Conservation (phyloP, 164 flowering plant species). For the Nymphaea colorata region DNA sequence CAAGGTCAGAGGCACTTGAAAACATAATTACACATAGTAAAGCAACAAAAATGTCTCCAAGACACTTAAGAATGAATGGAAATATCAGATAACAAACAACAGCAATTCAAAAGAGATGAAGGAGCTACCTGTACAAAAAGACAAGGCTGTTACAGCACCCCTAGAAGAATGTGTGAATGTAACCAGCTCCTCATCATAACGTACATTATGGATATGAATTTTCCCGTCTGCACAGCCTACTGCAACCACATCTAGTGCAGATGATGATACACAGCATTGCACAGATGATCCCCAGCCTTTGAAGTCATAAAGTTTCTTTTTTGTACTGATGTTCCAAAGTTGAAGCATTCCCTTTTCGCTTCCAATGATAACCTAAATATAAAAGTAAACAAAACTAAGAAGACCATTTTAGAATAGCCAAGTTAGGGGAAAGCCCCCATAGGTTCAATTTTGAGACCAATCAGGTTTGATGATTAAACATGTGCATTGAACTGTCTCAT, state of each 20-base stretch:
- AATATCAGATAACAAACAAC: background rate
- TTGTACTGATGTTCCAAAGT: conserved; percentile 91
- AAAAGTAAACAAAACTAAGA: background rate
- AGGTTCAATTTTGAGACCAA: too few species aligned
- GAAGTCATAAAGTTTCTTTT: conserved; percentile 70
- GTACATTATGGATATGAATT: conserved; percentile 77
- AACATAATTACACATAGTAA: background rate
- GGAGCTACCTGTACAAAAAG: conserved; percentile 70
- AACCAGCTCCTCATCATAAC: conserved; percentile 67
- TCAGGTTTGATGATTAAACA: too few species aligned
- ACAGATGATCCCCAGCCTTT: conserved; percentile 83
- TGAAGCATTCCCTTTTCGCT: conserved; percentile 80
- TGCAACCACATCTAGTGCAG: conserved; percentile 94
- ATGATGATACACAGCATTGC: conserved; percentile 75
- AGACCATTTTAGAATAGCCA: conserved; percentile 74
- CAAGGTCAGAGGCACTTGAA: background rate
- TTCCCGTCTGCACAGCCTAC: conserved; percentile 92
- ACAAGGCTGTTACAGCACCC: conserved; percentile 84
- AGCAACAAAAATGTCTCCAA: background rate
- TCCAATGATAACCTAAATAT: conserved; percentile 63
- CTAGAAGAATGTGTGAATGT: conserved; percentile 70
- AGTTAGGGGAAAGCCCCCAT: too few species aligned
- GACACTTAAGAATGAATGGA: too few species aligned
- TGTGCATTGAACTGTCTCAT: too few species aligned
- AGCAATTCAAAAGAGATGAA: conserved; percentile 2